These are phyloP conservation scores for Populus tomentosa DNA, from an alignment of 441 rosid species.

Conservation along the genomic window DNA sequence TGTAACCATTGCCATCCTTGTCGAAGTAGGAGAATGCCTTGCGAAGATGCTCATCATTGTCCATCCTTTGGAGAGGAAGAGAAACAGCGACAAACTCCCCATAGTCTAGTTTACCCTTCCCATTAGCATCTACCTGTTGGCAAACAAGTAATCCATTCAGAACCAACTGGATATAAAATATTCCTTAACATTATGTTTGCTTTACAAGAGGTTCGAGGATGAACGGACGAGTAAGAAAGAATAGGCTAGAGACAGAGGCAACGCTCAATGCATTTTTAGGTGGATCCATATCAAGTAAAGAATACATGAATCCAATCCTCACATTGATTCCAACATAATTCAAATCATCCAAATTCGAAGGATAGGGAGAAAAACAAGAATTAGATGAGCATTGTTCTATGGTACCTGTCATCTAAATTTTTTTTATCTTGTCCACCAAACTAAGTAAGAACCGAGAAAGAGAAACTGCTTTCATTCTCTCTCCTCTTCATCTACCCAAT, in stretches of 20 bases:
- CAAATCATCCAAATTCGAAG: not conserved
- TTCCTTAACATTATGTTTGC: not conserved
- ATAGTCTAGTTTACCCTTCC: conserved; percentile 83
- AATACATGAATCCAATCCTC: not conserved
- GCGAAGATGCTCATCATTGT: conserved; percentile 92
- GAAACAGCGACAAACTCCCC: conserved; percentile 96
- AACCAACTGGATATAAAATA: not conserved
- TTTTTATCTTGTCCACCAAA: not conserved
- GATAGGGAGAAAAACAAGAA: not conserved
- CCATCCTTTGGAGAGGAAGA: conserved; percentile 89
- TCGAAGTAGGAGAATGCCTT: conserved; percentile 97
- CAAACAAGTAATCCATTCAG: conserved; percentile 19
- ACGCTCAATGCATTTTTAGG: not conserved
- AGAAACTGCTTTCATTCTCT: not conserved
- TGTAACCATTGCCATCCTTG: conserved; percentile 85
- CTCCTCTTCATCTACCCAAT: not conserved
- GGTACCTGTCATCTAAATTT: not conserved
- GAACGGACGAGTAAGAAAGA: not conserved
- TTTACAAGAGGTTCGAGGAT: not conserved
- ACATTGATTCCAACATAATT: not conserved
- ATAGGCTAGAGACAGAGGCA: not conserved
- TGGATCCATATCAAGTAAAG: not conserved
- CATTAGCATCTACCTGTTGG: conserved; percentile 82
- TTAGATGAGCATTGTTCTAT: not conserved
- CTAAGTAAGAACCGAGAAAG: not conserved